A percentile compares a stretch with the other conserved stretches of the same genome.
phyloP scores from a whole-genome alignment of 768 basidiomycete species.

The Amanita brunnescens region DNA sequence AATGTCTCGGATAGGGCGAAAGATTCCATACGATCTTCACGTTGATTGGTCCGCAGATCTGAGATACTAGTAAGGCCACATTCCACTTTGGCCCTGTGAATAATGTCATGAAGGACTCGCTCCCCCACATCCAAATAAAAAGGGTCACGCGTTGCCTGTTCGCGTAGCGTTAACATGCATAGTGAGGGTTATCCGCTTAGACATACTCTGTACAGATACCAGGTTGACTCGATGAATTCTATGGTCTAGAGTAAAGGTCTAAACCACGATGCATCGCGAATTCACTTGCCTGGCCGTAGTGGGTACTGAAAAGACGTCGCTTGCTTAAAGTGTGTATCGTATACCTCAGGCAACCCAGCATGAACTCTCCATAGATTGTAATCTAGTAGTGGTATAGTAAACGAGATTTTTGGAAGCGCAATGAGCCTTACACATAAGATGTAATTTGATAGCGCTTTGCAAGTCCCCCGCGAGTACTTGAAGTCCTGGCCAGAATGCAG shows the following conservation, averaged over 20 bases:
- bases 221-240: conserved; percentile 96
- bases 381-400: conserved; percentile 35
- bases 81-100: conserved; percentile 62
- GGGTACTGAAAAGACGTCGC: conserved; percentile 77
- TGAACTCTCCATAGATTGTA: conserved; percentile 90
- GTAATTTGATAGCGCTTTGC: conserved; percentile 86
- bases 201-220: conserved; percentile 84
- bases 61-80: conserved; percentile 83
- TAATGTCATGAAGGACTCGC: conserved; percentile 70
- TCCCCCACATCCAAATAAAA: conserved; percentile 92
- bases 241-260: not conserved
- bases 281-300: conserved; percentile 53
- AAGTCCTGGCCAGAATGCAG: conserved; percentile 96
- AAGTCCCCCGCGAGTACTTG: conserved; percentile 84
- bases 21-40: conserved; percentile 94
- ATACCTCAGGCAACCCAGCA: conserved; percentile 88
- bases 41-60: conserved; percentile 68
- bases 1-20: conserved; percentile 92
- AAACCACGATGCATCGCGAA: not conserved
- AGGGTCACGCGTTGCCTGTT: conserved; percentile 84
- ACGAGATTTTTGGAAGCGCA: not conserved
- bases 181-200: not conserved
- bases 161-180: conserved; percentile 4
- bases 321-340: conserved; percentile 65
- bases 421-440: conserved; percentile 62